Evolutionary conservation across 345 rosid species (phyloP), one percentile per base, ranked within the genome.

Genomic region (Eucalyptus guilfoylei): DNA sequence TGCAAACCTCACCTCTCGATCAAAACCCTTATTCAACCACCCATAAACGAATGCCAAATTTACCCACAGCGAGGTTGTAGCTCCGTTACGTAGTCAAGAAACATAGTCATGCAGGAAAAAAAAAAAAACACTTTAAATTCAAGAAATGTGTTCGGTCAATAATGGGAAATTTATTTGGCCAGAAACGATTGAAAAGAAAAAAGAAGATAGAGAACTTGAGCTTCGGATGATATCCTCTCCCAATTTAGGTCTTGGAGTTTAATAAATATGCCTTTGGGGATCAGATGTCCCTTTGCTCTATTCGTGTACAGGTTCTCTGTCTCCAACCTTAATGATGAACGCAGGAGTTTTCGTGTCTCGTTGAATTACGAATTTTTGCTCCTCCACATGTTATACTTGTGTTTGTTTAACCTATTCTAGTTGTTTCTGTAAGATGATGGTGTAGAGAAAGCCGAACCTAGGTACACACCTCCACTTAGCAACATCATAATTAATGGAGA

Each of bases 231-330:
- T 52, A 52, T 52, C 58, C 58, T 52, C 58, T 3, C 58, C 26
- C 11, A 0, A 19, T 52, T 2, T 52, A 52, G 24, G 2, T 52
- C 2, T 52, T 0, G 5, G 58, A 52, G 58, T 1, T 52, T 19
- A 52, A 52, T 19, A 52, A 52, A 52, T 52, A 52, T 52, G 58
- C 58, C 10, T 52, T 52, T 2, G 0, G 58, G 58, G 58, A 52
- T 52, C 24, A 52, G 0, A 52, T 52, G 58, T 19, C 11, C 5
- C 58, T 52, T 0, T 52, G 11, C 0, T 52, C 0, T 8, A 8
- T 19, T 52, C 5, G 2, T 52, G 10, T 52, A 52, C 1, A 52
- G 11, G 58, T 52, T 52, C 58, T 52, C 0, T 52, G 24, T 1
- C 24, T 52, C 11, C 10, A 52, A 8, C 58, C 58, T 52, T 52